Evolutionary conservation across 192 early-diverging fungal species (phyloP), one percentile per base, ranked within the genome.

Genomic region (Coemansia sp.): DNA sequence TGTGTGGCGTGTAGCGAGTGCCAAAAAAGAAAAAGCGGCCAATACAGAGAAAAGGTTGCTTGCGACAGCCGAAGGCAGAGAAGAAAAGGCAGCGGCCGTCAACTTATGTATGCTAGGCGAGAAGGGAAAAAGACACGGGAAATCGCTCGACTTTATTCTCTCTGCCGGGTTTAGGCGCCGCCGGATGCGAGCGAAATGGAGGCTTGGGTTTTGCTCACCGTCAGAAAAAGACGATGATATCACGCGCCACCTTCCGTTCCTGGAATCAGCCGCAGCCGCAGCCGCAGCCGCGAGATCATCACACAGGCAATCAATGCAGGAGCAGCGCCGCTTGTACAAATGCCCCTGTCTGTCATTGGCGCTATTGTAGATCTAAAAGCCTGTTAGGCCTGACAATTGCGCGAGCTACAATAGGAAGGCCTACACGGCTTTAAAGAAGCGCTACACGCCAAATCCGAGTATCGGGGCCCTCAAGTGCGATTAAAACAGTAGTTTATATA

Each of bases 211-310:
- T 7, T 21, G 23, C 26, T 55, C 26, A n/a, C 52, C 31, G 52
- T 33, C 52, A 55, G 25, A 11, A 55, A 23, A 50, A 41, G 14
- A 47, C 8, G 43, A 47, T 47, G 18, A 47, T 47, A 47, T 47
- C 48, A 55, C 26, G 14, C 11, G 52, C 12, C 25, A 8, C 9
- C 10, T n/a, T 55, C 26, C 6, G 14, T 33, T 55, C 26, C 52
- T 55, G 52, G 26, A 33, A 55, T 52, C 48, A 52, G 48, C 43
- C 43, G 43, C 48, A 12, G 48, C 48, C 48, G 23, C 48, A 12
- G 48, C 48, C 48, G 11, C 21, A 26, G 21, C 25, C 13, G 10
- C 12, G n/a, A 47, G 5, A 18, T 47, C 43, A 47, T 20, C n/a
- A 20, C 18, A 18, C 23, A 26, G 12, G 25, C 26, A 55, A 55